phyloP scores from a whole-genome alignment of 495 filamentous ascomycete species.

The Aspergillus baeticus region DNA sequence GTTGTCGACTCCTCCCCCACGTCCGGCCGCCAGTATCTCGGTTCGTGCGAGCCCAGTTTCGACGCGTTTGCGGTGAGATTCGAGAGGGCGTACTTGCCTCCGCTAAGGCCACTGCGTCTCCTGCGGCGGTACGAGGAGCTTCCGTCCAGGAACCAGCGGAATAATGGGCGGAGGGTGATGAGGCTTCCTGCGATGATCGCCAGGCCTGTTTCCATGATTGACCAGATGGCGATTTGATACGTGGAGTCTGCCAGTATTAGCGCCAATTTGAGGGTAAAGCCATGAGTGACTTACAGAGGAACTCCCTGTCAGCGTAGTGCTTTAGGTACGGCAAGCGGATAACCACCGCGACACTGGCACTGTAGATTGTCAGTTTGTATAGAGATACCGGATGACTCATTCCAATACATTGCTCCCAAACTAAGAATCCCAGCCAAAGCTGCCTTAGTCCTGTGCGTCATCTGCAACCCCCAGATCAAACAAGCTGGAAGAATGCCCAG shows the following conservation, averaged over 20 bases:
- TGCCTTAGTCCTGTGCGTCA: slow-evolving; percentile 27
- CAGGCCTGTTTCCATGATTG: slow-evolving; percentile 30
- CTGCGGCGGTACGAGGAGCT: not conserved
- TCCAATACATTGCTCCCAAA: slow-evolving; percentile 29
- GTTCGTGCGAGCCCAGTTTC: not conserved
- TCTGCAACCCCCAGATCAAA: slow-evolving; percentile 27
- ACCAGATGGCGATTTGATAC: slow-evolving; percentile 32
- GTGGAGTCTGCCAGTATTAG: slow-evolving; percentile 23
- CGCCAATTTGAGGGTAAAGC: not conserved
- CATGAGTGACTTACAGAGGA: slow-evolving; percentile 26
- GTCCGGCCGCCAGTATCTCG: not conserved
- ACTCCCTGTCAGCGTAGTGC: slow-evolving; percentile 21
- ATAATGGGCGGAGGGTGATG: slow-evolving; percentile 31
- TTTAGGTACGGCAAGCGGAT: slow-evolving; percentile 29
- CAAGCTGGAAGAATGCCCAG: slow-evolving; percentile 29
- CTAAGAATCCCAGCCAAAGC: slow-evolving; percentile 27
- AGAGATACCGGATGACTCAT: no score
- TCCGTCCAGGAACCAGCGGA: slow-evolving; percentile 3
- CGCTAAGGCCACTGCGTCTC: not conserved
- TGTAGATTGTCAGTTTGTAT: not conserved
- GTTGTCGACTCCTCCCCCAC: not conserved
- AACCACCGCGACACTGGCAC: slow-evolving; percentile 28
- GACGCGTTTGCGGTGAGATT: not conserved
- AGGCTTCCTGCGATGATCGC: slow-evolving; percentile 39
- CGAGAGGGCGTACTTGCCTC: not conserved